Conservation (phyloP, 768 basidiomycete genomes). For the Calvatia gigantea region DNA sequence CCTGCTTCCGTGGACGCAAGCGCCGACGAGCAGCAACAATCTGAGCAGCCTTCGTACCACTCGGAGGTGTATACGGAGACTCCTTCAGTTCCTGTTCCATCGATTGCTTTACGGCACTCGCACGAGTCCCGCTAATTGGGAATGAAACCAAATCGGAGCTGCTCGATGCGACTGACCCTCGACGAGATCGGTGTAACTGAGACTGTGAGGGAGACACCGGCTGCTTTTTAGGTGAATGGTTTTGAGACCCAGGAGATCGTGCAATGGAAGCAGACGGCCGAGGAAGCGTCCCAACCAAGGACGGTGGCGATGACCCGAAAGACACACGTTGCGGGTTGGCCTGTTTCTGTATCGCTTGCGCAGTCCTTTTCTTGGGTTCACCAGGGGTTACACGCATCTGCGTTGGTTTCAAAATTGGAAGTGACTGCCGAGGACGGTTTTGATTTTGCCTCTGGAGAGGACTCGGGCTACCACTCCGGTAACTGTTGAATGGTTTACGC, state of each 20-base stretch:
- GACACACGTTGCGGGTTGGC: neutral
- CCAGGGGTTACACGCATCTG: neutral
- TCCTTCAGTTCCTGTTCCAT: conserved; percentile 27
- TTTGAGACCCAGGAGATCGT: neutral
- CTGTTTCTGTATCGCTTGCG: neutral
- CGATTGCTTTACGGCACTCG: conserved; percentile 31
- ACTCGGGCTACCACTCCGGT: neutral
- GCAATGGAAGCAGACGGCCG: neutral
- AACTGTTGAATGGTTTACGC: neutral
- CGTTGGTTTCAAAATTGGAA: neutral
- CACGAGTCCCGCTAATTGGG: conserved; percentile 34
- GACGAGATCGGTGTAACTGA: neutral
- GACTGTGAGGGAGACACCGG: neutral
- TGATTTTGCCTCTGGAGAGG: neutral
- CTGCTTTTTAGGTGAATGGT: neutral
- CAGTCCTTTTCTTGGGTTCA: neutral
- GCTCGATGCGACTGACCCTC: conserved; percentile 4
- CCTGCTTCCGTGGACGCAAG: neutral
- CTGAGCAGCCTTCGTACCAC: conserved; percentile 31
- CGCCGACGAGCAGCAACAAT: conserved; percentile 3
- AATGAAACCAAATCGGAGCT: conserved; percentile 27
- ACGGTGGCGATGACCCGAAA: neutral
- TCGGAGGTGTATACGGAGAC: conserved; percentile 33
- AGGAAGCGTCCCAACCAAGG: neutral
- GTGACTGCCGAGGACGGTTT: neutral